These are phyloP conservation scores for Rhododendron vialii DNA, from an alignment of 148 eudicot genomes.

Conservation along the genomic window DNA sequence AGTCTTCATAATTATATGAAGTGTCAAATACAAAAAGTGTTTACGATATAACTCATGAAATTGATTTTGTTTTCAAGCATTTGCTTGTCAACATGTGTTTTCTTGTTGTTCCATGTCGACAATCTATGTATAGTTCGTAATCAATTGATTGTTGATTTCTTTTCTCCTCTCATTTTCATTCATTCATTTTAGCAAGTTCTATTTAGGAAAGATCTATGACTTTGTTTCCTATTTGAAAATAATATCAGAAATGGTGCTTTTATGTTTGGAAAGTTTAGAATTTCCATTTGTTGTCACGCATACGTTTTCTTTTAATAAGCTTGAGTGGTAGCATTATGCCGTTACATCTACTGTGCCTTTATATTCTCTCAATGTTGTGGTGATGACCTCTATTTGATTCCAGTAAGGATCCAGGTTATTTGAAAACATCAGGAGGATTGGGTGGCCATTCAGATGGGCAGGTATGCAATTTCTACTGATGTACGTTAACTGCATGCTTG, in stretches of 20 bases:
- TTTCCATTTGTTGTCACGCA: neutral
- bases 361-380: neutral
- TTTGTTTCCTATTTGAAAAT: neutral
- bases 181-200: neutral
- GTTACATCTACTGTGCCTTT: neutral
- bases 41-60: neutral
- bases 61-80: neutral
- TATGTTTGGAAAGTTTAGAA: neutral
- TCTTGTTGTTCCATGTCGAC: neutral
- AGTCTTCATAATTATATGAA: neutral
- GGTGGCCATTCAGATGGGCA: conserved; percentile 36
- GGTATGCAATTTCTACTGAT: conserved; percentile 29
- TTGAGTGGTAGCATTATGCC: neutral
- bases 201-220: neutral
- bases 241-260: conserved; percentile 1
- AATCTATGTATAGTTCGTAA: neutral
- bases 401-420: conserved; percentile 96
- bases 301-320: neutral
- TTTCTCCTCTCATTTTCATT: neutral
- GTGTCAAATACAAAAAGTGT: neutral
- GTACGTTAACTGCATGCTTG: neutral
- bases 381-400: conserved; percentile 11
- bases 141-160: neutral
- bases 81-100: neutral
- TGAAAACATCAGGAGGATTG: conserved; percentile 37